Percentiles rank a stretch among this genome's conserved stretches.
These are phyloP conservation scores for Cutaneotrichosporon sp. DNA, from an alignment of 1,284 basidiomycete genomes.

Conservation along the genomic window DNA sequence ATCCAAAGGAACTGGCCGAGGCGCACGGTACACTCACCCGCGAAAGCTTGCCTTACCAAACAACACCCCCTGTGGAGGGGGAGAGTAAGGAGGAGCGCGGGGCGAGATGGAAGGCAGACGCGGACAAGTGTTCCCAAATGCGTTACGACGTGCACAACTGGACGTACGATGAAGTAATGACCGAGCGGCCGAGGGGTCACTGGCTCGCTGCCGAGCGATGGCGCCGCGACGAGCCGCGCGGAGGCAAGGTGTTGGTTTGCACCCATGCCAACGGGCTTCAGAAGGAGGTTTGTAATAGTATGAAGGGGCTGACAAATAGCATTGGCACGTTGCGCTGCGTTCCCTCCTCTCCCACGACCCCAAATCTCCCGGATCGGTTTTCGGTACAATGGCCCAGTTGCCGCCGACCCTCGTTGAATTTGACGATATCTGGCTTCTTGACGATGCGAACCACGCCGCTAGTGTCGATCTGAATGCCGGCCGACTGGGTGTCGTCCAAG, in stretches of 20 bases:
- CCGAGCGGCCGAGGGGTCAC: conserved; percentile 40
- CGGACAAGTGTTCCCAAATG: background rate
- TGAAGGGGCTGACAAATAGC: conserved; percentile 31
- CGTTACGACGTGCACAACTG: conserved; percentile 17
- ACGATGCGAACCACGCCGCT: conserved; percentile 74
- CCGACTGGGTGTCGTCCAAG: conserved; percentile 53
- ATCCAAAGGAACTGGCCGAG: conserved; percentile 56
- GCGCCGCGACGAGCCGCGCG: conserved; percentile 11
- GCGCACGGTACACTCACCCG: conserved; percentile 39
- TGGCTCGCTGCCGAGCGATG: conserved; percentile 21
- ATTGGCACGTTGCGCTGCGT: conserved; percentile 64
- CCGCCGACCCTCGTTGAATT: conserved; percentile 43
- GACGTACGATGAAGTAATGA: conserved; percentile 12
- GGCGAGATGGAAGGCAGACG: conserved; percentile 15
- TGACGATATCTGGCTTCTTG: conserved; percentile 77
- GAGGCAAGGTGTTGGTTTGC: conserved; percentile 22
- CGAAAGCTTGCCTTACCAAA: conserved; percentile 25
- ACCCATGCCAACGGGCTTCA: conserved; percentile 25
- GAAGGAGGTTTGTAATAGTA: conserved; percentile 57
- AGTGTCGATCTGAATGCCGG: conserved; percentile 65
- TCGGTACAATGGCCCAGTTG: conserved; percentile 14
- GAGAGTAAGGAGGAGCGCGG: conserved; percentile 39
- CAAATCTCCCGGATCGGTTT: conserved; percentile 9
- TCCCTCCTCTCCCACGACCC: conserved; percentile 49
- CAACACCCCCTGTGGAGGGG: conserved; percentile 6